Base-by-base conservation (phyloP, 352 stramenopile genomes). In the Hyaloperonospora arabidopsidis region DNA sequence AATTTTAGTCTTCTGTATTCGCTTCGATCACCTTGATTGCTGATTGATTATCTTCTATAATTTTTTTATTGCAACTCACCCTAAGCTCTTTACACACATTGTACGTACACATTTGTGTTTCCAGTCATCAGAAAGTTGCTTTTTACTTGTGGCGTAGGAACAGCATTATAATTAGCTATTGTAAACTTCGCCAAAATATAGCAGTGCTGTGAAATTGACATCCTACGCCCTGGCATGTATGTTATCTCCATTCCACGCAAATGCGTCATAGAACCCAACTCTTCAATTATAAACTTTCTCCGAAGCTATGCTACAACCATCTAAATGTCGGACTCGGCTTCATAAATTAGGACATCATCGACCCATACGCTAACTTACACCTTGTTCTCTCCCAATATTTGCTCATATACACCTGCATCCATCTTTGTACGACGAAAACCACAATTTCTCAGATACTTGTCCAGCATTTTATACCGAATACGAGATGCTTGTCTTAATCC, bases 1-100 rank as follows among this genome's bases (percentile, higher is more conserved):
- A 57, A 19, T 57, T 51, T 28, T 40, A 57, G 51, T 57, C 51
- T 36, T 43, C 51, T 38, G 25, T 57, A 7, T 57, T 51, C 39
- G 40, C 51, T 11, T 50, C 22, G 2, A 7, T 29, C 3, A 29
- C 25, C 7, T 29, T 29, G 3, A 29, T 7, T 29, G 25, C 3
- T 29, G 25, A 3, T 29, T 29, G 7, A 29, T 29, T 29, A 7
- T 29, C 25, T 29, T 29, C 25, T 29, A 45, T 1, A 39, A 49
- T 18, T 18, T 38, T 57, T n/a, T 44, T 22, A 28, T 49, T 49
- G 12, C 14, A 39, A 23, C 5, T n/a, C 10, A 57, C 1, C 10
- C 40, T 25, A 17, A 50, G 39, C 14, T 57, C 50, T n/a, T 57
- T 45, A 32, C 40, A 49, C n/a, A 57, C 18, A 36, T 58, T 50